Evolutionary conservation across 2,329 filamentous ascomycete species (phyloP).

Genomic region (Pleomassaria siparia): DNA sequence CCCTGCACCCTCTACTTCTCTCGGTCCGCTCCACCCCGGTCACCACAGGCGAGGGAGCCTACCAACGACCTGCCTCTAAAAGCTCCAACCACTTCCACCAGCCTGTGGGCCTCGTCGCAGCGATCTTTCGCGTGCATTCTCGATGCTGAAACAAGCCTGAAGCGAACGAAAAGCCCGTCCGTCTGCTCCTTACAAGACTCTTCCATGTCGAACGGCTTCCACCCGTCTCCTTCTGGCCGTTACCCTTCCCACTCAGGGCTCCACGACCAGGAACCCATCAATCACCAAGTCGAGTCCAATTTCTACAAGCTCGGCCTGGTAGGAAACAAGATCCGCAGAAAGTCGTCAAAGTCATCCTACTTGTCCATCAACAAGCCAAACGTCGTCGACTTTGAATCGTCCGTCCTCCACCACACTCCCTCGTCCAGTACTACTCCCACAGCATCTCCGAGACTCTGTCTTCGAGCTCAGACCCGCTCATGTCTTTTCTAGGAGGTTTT

Average conservation of each 20-base stretch:
- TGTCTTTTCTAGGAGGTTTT: conserved; percentile 44
- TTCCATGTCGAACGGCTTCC: conserved; percentile 42
- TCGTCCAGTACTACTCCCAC: conserved; percentile 20
- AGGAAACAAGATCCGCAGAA: conserved; percentile 21
- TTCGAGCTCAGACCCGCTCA: conserved; percentile 42
- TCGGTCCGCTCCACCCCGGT: conserved; percentile 16
- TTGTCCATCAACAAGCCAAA: conserved; percentile 31
- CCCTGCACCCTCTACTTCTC: conserved; percentile 6
- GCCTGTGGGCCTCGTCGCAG: conserved; percentile 17
- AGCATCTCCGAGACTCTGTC: conserved; percentile 29
- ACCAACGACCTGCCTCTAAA: conserved; percentile 16
- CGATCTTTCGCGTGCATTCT: conserved; percentile 30
- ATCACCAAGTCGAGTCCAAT: conserved; percentile 33
- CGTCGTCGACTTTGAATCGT: conserved; percentile 37
- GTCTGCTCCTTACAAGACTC: conserved; percentile 24
- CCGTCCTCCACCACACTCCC: conserved; percentile 36
- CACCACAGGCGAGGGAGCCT: conserved; percentile 9
- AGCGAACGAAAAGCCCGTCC: conserved; percentile 37
- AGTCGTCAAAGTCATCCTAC: conserved; percentile 14
- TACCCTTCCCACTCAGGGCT: conserved; percentile 24
- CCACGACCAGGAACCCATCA: conserved; percentile 21
- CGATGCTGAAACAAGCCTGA: conserved; percentile 45
- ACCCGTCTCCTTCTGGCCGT: conserved; percentile 35
- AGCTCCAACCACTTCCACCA: conserved; percentile 11
- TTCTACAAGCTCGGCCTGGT: conserved; percentile 38